Evolutionary conservation across 441 rosid genomes (phyloP), one percentile per base, ranked within the genome.

Genomic region (Omphalea diandra): DNA sequence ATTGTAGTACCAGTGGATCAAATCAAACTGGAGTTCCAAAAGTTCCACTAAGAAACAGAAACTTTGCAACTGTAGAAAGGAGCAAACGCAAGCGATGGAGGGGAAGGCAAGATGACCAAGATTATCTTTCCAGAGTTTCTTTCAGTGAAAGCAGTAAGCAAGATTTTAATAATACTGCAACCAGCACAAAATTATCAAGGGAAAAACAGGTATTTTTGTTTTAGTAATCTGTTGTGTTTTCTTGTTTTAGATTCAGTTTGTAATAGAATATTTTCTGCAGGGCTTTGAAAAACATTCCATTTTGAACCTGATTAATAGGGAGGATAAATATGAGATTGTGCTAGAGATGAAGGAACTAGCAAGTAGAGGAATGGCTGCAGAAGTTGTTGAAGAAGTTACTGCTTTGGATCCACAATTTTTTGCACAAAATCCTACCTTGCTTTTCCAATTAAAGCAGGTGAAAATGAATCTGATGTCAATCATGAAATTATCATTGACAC

Each of bases 391-490:
- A 64, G 95, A 91, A 85, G 80, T 91, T 78, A 91, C 77, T 76
- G 63, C 87, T 50, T 71, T 88, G 81, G 96, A 94, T 85, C 85
- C 94, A 24, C 78, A 77, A 22, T 83, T 90, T 67, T 91, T 94
- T 79, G 61, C 58, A 31, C 86, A 94, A 77, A 88, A 94, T 76
- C 89, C 90, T 27, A 31, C 77, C 75, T 75, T 88, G 76, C 85
- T 85, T 58, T 91, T 94, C 81, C 97, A 86, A 71, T 90, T 94
- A 47, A 94, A 90, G 90, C 98, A 91, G 90, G 98, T 90, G 69
- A 81, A 33, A 67, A 11, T 62, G 33, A 41, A 58, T 50, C 53
- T 26, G 7, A 40, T 11, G 24, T n/a, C 29, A 41, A 7, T 59
- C 31, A 35, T 50, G 41, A 46, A 24, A 40, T 47, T 20, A 5